Base-by-base conservation (phyloP, 441 rosid species). In the Flueggea neowawraea region DNA sequence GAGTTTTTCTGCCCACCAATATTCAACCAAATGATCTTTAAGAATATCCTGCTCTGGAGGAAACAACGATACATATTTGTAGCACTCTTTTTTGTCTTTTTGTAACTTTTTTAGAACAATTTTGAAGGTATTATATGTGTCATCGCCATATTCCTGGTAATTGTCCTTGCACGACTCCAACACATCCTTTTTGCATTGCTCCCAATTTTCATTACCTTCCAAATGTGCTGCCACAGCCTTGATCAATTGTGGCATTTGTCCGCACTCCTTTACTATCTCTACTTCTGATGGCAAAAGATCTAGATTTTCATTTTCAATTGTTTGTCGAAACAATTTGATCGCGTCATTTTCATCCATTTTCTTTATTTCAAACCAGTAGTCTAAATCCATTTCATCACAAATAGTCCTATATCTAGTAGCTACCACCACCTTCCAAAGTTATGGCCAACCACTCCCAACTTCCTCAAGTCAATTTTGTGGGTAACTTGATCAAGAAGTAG, bases 1-100 rank as follows among this genome's bases (percentile, higher is more conserved):
- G 22, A 71, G 32, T 66, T 62, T n/a, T 68, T 76, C 75, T 12
- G 79, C 79, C 55, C 60, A 69, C 83, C 83, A 81, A 15, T 81
- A 81, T 51, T 78, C 79, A 7, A 78, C 57, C 67, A 82, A 58
- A 56, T 78, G 77, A 58, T 82, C 77, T 5, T 57, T 60, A 54
- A 64, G 64, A 9, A 76, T 67, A 36, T 78, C 73, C 32, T 58
- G 67, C 16, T 73, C 76, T 44, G 65, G 67, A 0, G 83, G 81
- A 61, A 61, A 74, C 8, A 82, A 5, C 41, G 81, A 70, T 17
- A 76, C 74, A 33, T 71, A 81, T 8, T 72, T 54, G 60, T 76
- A 74, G 65, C 83, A 76, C 10, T 52, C 31, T 64, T 48, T 65
- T 41, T 31, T 58, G 11, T 32, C n/a, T n/a, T n/a, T 58, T 10